Percentiles rank a stretch among this genome's conserved stretches.
Conservation (phyloP, 352 stramenopile genomes). For the Thalassiosira livingstoniorum region DNA sequence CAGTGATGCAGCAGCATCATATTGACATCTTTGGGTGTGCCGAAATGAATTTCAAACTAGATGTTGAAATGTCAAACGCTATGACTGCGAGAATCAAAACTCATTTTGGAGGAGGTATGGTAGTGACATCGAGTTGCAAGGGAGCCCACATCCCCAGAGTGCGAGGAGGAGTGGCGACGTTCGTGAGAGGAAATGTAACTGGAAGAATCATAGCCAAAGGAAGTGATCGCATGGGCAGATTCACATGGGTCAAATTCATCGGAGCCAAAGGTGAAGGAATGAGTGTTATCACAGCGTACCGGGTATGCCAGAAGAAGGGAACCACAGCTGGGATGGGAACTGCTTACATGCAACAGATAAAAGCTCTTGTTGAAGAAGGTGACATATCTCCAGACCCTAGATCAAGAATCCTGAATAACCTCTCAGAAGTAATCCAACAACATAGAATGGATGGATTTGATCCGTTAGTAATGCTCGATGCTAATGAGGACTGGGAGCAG, state of each 20-base stretch:
- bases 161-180: constrained; percentile 8
- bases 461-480: constrained; percentile 12
- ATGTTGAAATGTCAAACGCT: not conserved
- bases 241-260: not conserved
- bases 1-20: not conserved
- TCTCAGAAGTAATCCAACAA: constrained; percentile 6
- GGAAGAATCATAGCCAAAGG: not conserved
- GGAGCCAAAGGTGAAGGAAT: constrained; percentile 1
- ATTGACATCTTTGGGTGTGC: not conserved
- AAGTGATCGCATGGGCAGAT: constrained; percentile 2
- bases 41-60: not conserved
- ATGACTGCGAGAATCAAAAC: not conserved
- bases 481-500: not conserved
- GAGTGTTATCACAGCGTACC: constrained; percentile 11
- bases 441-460: constrained; percentile 1
- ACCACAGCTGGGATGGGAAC: not conserved
- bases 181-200: not conserved
- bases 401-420: not conserved
- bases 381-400: constrained; percentile 9
- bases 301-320: constrained; percentile 13
- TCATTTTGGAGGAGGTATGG: not conserved
- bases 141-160: no score
- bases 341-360: constrained; percentile 15
- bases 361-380: constrained; percentile 21
- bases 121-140: no score